Evolutionary conservation across 495 filamentous ascomycete genomes (phyloP).

Genomic region (Penicillium antarcticum): DNA sequence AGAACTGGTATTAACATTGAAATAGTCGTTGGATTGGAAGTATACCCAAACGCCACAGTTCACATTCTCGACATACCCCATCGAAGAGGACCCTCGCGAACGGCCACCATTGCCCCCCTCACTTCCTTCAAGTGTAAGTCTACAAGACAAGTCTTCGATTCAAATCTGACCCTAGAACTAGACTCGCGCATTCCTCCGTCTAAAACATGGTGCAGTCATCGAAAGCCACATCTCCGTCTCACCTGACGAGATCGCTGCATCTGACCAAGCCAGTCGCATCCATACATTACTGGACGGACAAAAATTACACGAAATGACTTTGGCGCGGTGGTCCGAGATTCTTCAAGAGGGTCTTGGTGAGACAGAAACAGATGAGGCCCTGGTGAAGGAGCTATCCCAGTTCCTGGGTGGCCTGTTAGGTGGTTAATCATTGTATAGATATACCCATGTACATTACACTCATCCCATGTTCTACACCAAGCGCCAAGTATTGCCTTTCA

Average conservation of each 20-base stretch:
- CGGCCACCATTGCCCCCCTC: conserved; percentile 43
- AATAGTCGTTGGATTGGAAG: conserved; percentile 69
- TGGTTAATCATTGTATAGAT: conserved; percentile 7
- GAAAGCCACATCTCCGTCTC: conserved; percentile 45
- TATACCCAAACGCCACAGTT: conserved; percentile 85
- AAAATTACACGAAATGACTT: conserved; percentile 40
- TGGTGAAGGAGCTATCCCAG: conserved; percentile 15
- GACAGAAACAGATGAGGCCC: conserved; percentile 9
- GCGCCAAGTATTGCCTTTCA: not conserved
- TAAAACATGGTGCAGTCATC: conserved; percentile 42
- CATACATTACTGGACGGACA: conserved; percentile 36
- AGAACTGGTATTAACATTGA: not conserved
- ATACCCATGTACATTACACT: conserved; percentile 7
- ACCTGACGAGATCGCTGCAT: conserved; percentile 25
- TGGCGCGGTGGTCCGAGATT: conserved; percentile 28
- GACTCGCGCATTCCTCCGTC: conserved; percentile 40
- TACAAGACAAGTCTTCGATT: not conserved
- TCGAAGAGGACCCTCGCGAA: conserved; percentile 52
- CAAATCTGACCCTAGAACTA: conserved; percentile 1
- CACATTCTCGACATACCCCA: conserved; percentile 59
- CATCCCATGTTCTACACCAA: not conserved
- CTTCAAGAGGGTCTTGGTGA: conserved; percentile 18
- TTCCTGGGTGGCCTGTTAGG: conserved; percentile 19
- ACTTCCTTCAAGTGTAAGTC: conserved; percentile 38
- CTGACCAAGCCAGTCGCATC: conserved; percentile 33